Evolutionary conservation across 306 rosid species (phyloP).

Genomic region (Vachellia pachyceras): DNA sequence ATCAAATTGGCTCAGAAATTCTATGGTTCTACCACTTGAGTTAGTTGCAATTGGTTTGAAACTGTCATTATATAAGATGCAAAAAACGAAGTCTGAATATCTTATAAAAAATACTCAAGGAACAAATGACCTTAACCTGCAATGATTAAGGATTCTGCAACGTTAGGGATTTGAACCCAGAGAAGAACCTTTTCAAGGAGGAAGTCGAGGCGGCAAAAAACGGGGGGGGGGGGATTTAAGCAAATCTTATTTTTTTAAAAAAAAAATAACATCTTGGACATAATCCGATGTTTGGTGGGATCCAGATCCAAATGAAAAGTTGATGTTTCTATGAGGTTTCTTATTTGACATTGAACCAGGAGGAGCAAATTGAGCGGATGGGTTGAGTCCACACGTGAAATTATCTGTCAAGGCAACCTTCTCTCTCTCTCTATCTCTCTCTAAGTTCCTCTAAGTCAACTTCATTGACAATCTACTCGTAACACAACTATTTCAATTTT

Average conservation of each 20-base stretch:
- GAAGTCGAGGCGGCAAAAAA: neutral
- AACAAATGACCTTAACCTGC: neutral
- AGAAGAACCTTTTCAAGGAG: neutral
- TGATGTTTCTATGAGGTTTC: neutral
- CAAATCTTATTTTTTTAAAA: neutral
- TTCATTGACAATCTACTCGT: constrained; percentile 44
- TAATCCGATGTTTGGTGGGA: constrained; percentile 13
- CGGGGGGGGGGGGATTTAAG: neutral
- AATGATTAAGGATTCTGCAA: neutral
- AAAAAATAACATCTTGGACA: constrained; percentile 38
- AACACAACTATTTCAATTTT: constrained; percentile 32
- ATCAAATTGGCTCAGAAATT: neutral
- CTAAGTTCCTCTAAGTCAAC: constrained; percentile 49
- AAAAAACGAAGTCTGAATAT: neutral
- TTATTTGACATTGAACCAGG: constrained; percentile 12
- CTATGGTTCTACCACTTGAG: neutral
- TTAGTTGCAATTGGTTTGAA: neutral
- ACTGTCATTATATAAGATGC: constrained; percentile 1
- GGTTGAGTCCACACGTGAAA: constrained; percentile 52
- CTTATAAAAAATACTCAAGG: neutral
- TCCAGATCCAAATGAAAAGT: constrained; percentile 32
- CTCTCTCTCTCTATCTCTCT: constrained; percentile 1
- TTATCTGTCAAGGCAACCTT: constrained; percentile 42
- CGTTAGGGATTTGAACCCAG: neutral
- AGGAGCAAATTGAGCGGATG: constrained; percentile 34